These are phyloP conservation scores for Cubamyces lactineus DNA, from an alignment of 768 basidiomycete genomes.

Conservation along the genomic window DNA sequence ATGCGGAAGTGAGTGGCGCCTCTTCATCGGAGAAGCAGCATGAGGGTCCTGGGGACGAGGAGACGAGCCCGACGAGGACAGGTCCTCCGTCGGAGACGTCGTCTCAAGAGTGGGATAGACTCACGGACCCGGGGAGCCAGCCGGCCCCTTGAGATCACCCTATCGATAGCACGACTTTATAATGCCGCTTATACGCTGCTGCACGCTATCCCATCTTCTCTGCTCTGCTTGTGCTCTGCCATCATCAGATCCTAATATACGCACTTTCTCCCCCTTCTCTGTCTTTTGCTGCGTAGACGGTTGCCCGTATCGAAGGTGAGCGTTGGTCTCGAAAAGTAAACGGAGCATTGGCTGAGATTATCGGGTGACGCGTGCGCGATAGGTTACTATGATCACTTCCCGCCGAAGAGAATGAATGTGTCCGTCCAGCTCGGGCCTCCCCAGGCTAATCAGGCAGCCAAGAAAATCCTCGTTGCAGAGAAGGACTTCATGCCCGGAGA, in stretches of 20 bases:
- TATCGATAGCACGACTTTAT: constrained; percentile 20
- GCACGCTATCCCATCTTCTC: constrained; percentile 10
- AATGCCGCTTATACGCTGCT: constrained; percentile 12
- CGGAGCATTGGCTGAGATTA: constrained; percentile 28
- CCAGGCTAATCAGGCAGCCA: constrained; percentile 32
- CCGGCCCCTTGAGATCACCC: constrained; percentile 42
- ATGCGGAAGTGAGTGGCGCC: constrained; percentile 90
- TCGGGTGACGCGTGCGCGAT: constrained; percentile 30
- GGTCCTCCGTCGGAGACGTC: constrained; percentile 85
- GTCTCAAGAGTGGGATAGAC: constrained; percentile 88
- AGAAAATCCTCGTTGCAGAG: constrained; percentile 55
- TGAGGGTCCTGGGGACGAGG: constrained; percentile 46
- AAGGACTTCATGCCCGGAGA: constrained; percentile 75
- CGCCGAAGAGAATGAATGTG: constrained; percentile 72
- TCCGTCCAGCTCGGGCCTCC: constrained; percentile 47
- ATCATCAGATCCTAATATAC: constrained; percentile 31
- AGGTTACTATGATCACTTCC: constrained; percentile 83
- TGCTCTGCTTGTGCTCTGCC: constrained; percentile 29
- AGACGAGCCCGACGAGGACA: constrained; percentile 59
- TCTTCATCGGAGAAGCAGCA: constrained; percentile 45
- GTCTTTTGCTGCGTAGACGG: constrained; percentile 50
- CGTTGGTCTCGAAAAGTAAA: constrained; percentile 26
- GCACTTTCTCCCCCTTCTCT: constrained; percentile 32
- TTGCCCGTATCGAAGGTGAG: constrained; percentile 77
- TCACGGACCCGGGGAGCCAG: constrained; percentile 74